Evolutionary conservation across 1,284 basidiomycete species (phyloP).

Genomic region (Microbotryum silenes-acaulis): DNA sequence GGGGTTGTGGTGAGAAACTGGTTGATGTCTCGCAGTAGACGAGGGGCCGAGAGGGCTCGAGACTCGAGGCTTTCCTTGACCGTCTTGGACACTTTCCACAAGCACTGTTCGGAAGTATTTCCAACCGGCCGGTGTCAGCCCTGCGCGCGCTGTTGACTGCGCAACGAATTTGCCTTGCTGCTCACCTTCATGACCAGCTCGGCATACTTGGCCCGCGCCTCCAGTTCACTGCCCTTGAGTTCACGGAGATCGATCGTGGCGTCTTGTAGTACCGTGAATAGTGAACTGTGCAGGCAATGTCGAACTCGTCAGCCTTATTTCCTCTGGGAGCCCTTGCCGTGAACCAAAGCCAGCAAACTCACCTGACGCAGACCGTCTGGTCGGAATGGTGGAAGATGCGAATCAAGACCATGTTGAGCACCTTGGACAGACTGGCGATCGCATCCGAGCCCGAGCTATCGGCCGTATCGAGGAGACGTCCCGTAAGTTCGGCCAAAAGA

Average conservation of each 20-base stretch:
- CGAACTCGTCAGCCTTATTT: background rate
- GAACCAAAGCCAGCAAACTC: constrained; percentile 36
- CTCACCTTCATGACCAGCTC: constrained; percentile 79
- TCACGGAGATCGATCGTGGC: constrained; percentile 78
- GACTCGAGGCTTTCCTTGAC: constrained; percentile 85
- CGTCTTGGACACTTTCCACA: constrained; percentile 95
- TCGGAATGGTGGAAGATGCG: constrained; percentile 85
- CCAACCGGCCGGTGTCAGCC: background rate
- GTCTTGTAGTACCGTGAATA: constrained; percentile 75
- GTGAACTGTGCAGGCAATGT: constrained; percentile 46
- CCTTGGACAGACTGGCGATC: constrained; percentile 60
- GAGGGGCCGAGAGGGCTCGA: constrained; percentile 69
- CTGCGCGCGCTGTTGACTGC: background rate
- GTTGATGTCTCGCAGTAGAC: constrained; percentile 88
- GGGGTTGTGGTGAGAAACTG: constrained; percentile 87
- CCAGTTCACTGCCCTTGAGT: constrained; percentile 37
- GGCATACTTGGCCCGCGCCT: constrained; percentile 65
- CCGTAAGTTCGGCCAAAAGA: constrained; percentile 75
- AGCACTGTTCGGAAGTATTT: constrained; percentile 50
- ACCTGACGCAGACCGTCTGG: constrained; percentile 87
- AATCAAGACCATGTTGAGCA: constrained; percentile 97
- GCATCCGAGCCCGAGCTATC: constrained; percentile 37
- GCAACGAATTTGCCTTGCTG: background rate
- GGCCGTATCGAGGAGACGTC: constrained; percentile 87
- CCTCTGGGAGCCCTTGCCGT: no score